These are phyloP conservation scores for Ascochyta clinopodiicola DNA, from an alignment of 2,329 filamentous ascomycete species.

Conservation along the genomic window DNA sequence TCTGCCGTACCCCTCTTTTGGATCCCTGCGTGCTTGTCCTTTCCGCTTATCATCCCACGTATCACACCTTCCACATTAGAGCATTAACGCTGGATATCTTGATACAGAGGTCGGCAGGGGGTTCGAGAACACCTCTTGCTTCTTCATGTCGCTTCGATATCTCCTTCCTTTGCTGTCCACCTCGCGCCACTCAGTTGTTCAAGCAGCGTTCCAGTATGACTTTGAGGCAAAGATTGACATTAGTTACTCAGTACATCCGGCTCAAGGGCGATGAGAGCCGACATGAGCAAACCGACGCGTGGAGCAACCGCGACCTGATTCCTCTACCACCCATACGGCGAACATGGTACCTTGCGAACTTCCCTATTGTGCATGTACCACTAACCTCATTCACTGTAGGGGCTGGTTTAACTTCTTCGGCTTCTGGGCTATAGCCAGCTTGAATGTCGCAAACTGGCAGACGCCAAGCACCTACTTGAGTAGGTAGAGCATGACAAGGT, in stretches of 20 bases:
- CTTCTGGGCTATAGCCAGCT: slow-evolving; percentile 49
- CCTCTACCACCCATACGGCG: slow-evolving; percentile 48
- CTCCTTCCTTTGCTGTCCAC: background rate
- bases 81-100: background rate
- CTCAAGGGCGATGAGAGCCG: slow-evolving; percentile 51
- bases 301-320: slow-evolving; percentile 49
- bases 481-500: slow-evolving; percentile 12
- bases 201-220: background rate
- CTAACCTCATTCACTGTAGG: background rate
- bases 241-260: slow-evolving; percentile 42
- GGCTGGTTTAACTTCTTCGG: slow-evolving; percentile 54
- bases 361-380: background rate
- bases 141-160: background rate
- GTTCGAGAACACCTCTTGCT: background rate
- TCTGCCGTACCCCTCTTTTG: too few relatives aligned
- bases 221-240: slow-evolving; percentile 20
- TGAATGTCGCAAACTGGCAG: slow-evolving; percentile 57
- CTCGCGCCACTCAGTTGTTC: background rate
- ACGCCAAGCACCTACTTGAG: slow-evolving; percentile 56
- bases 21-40: too few relatives aligned
- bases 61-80: slow-evolving; percentile 8
- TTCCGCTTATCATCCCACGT: slow-evolving; percentile 2
- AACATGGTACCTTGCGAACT: slow-evolving; percentile 39
- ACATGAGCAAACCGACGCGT: slow-evolving; percentile 56
- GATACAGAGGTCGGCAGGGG: background rate